Evolutionary conservation across 148 eudicot genomes (phyloP), one percentile per base, ranked within the genome.

Genomic region (Selenicereus undatus): DNA sequence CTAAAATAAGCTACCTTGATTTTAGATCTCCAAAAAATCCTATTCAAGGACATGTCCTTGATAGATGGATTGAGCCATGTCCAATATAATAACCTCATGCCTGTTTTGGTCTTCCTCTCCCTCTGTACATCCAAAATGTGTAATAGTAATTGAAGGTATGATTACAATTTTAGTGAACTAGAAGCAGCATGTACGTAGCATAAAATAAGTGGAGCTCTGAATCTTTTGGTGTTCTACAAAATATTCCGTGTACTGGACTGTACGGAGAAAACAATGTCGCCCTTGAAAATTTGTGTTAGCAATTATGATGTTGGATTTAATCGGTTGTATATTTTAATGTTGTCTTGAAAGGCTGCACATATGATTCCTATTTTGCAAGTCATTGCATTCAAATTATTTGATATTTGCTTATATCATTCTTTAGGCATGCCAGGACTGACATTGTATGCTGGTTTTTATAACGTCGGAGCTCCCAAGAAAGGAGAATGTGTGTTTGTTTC

Each of bases 381-480:
- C 36, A 18, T 48, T 21, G 6, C 11, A 20, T 50, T 51, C 1
- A 29, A 29, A 30, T 20, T 24, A 29, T 62, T 8, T 21, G 27
- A 42, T 48, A 8, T 30, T 26, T 77, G 60, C 11, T 68, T 22
- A 11, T 21, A 35, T 77, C 56, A 35, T 35, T 71, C 18, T 75
- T 26, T 76, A 90, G 92, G 90, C 65, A 88, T 90, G 92, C 80
- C 92, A 36, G 92, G 92, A 17, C 18, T 88, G 78, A 90, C 88
- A 30, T 88, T 90, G 17, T 90, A 90, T 86, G 86, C 32, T 27
- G 92, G 92, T 11, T 88, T 90, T 48, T 82, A 85, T 80, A 88
- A 90, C 73, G 16, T 90, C 9, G 83, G 82, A 27, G 27, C 82
- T 75, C 92, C 90, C 0, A 86, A 90, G 58, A 73, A 85, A 62